Conservation (phyloP, 495 filamentous ascomycete species). For the Hamigera avellanea region DNA sequence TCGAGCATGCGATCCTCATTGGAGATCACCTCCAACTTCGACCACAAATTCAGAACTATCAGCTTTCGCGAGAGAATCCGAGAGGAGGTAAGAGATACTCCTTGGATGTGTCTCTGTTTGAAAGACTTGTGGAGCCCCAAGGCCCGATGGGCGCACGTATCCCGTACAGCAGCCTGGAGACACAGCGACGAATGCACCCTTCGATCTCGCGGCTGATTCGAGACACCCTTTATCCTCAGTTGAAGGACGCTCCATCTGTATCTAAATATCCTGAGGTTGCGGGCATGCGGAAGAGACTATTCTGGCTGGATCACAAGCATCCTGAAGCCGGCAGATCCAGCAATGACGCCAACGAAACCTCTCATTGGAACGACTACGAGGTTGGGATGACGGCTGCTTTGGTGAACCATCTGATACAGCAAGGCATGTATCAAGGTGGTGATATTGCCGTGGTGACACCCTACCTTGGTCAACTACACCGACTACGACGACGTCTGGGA, state of each 20-base stretch:
- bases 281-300: constrained; percentile 56
- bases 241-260: constrained; percentile 47
- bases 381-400: constrained; percentile 52
- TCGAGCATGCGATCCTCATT: constrained; percentile 66
- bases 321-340: constrained; percentile 36
- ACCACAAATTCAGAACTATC: constrained; percentile 56
- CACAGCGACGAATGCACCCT: constrained; percentile 69
- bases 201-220: constrained; percentile 49
- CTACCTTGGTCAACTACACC: constrained; percentile 60
- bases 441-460: constrained; percentile 78
- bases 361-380: constrained; percentile 52
- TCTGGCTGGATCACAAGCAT: constrained; percentile 60
- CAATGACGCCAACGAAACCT: constrained; percentile 30
- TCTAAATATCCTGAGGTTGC: constrained; percentile 42
- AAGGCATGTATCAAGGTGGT: constrained; percentile 48
- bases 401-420: constrained; percentile 60
- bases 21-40: constrained; percentile 68
- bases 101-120: constrained; percentile 58
- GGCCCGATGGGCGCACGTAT: constrained; percentile 24
- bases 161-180: constrained; percentile 8
- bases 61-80: constrained; percentile 50
- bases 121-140: constrained; percentile 43
- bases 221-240: constrained; percentile 49
- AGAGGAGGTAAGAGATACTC: constrained; percentile 40
- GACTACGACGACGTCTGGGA: constrained; percentile 39